These are phyloP conservation scores for Ganoderma sinense DNA, from an alignment of 1,284 basidiomycete species.

Conservation along the genomic window DNA sequence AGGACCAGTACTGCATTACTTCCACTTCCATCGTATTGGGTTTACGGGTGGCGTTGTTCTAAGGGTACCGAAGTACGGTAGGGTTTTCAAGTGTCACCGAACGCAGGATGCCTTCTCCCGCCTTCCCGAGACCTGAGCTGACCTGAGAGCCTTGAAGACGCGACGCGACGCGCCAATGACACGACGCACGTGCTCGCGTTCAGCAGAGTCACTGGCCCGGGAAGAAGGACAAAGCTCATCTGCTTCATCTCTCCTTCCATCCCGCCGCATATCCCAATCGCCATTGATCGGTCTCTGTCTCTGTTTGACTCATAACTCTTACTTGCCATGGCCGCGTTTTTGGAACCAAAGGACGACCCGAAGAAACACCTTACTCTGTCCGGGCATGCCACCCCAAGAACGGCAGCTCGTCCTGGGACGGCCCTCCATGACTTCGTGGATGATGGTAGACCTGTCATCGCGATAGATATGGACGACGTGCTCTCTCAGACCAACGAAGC, in stretches of 20 bases:
- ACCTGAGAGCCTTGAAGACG: slow-evolving; percentile 2
- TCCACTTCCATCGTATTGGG: too few relatives aligned
- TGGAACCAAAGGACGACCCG: slow-evolving; percentile 13
- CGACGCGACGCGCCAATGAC: slow-evolving; percentile 27
- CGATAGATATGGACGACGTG: slow-evolving; percentile 83
- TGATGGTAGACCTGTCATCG: slow-evolving; percentile 55
- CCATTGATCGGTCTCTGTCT: background rate
- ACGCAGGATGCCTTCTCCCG: too few relatives aligned
- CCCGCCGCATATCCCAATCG: background rate
- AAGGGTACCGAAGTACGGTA: too few relatives aligned
- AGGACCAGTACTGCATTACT: too few relatives aligned
- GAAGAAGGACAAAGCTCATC: background rate
- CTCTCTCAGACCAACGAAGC: slow-evolving; percentile 72
- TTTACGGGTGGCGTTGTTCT: too few relatives aligned
- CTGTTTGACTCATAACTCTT: background rate
- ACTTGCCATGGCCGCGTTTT: slow-evolving; percentile 15
- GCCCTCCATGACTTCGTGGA: slow-evolving; percentile 24
- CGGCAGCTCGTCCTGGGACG: slow-evolving; percentile 22
- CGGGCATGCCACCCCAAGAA: slow-evolving; percentile 25
- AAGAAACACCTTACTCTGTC: slow-evolving; percentile 21
- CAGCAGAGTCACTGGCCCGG: background rate
- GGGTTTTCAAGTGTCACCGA: too few relatives aligned
- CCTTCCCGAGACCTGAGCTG: too few relatives aligned
- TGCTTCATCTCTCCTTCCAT: background rate
- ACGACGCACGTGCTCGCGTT: slow-evolving; percentile 29